A percentile compares a stretch with the other conserved stretches of the same genome.
Conservation (phyloP, 2,329 filamentous ascomycete species). For the Aureobasidium leucospermi region DNA sequence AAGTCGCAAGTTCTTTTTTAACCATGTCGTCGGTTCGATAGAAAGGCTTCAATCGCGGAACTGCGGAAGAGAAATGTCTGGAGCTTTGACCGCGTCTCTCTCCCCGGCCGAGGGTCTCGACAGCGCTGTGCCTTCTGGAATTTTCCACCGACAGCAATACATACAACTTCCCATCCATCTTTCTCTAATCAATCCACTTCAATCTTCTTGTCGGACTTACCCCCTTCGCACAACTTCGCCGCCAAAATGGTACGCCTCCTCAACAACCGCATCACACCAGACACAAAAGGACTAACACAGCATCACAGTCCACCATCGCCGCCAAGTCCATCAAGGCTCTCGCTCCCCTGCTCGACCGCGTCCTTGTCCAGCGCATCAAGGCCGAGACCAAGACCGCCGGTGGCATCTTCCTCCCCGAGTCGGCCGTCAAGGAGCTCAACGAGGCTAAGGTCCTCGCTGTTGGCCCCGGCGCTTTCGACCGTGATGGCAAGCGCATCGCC, state of each 20-base stretch:
- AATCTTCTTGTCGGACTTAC: not conserved
- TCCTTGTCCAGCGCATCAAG: conserved; percentile 96
- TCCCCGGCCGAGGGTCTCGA: conserved; percentile 1
- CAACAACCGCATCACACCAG: not conserved
- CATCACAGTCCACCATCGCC: conserved; percentile 39
- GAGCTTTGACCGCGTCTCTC: not conserved
- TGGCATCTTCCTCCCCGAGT: conserved; percentile 97
- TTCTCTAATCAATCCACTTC: not conserved
- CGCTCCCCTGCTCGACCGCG: conserved; percentile 91
- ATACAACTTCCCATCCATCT: not conserved
- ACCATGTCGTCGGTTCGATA: no score
- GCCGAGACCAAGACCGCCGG: conserved; percentile 92
- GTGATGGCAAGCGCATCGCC: conserved; percentile 78
- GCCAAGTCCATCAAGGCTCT: conserved; percentile 95
- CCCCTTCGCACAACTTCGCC: not conserved
- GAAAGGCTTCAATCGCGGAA: not conserved
- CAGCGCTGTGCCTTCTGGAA: conserved; percentile 3
- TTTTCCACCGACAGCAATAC: conserved; percentile 9
- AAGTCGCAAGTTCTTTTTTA: not conserved
- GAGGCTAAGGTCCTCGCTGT: conserved; percentile 95
- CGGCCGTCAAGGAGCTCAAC: conserved; percentile 94
- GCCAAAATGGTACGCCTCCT: conserved; percentile 22
- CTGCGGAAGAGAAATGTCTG: not conserved
- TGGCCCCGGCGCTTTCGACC: conserved; percentile 79
- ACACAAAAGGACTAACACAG: not conserved